Percentiles rank a stretch among this genome's conserved stretches.
phyloP scores from a whole-genome alignment of 805 yeast species.

The Hanseniaspora mollemarum region DNA sequence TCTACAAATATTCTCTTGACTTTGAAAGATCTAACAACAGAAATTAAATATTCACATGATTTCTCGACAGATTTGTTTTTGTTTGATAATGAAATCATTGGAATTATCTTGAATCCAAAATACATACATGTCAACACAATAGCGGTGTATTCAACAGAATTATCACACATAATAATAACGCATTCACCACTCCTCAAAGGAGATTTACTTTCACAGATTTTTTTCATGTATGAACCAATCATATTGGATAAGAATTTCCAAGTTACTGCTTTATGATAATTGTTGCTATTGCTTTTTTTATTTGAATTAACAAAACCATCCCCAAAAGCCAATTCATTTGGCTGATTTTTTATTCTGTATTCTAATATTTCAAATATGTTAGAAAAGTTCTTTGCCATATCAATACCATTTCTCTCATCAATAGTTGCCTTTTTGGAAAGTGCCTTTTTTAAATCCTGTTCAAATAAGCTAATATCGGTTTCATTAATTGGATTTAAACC shows the following conservation, averaged over 20 bases:
- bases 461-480: slow-evolving; percentile 18
- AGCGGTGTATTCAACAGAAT: slow-evolving; percentile 74
- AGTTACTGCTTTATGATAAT: slow-evolving; percentile 43
- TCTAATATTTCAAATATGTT: slow-evolving; percentile 63
- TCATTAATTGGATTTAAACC: slow-evolving; percentile 5
- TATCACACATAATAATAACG: slow-evolving; percentile 71
- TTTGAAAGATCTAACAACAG: slow-evolving; percentile 57
- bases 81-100: slow-evolving; percentile 59
- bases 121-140: slow-evolving; percentile 78
- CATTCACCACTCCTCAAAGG: slow-evolving; percentile 54
- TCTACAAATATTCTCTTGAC: slow-evolving; percentile 67
- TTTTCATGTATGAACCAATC: slow-evolving; percentile 61
- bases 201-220: slow-evolving; percentile 56
- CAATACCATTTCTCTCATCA: slow-evolving; percentile 65
- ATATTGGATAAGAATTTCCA: slow-evolving; percentile 78
- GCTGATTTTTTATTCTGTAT: slow-evolving; percentile 61
- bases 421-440: slow-evolving; percentile 52
- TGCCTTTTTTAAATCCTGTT: slow-evolving; percentile 75
- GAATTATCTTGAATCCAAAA: slow-evolving; percentile 52
- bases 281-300: slow-evolving; percentile 30
- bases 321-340: slow-evolving; percentile 69
- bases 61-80: slow-evolving; percentile 51
- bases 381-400: slow-evolving; percentile 56
- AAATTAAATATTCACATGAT: slow-evolving; percentile 56
- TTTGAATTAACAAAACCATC: slow-evolving; percentile 29